Base-by-base conservation (phyloP, 164 flowering plant species). In the Hamamelis virginiana region DNA sequence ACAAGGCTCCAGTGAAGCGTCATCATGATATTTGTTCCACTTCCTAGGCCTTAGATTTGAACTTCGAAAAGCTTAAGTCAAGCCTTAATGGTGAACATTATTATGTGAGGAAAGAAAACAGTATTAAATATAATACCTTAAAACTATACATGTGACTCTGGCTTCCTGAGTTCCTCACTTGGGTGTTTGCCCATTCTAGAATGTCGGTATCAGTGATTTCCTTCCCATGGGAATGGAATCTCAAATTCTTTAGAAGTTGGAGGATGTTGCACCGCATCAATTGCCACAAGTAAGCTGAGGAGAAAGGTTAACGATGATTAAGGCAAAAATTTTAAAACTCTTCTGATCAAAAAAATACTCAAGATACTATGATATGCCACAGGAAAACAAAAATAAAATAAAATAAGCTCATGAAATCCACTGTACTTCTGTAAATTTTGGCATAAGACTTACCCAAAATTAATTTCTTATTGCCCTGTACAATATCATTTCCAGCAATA, bases 241-340 rank as follows among this genome's bases (percentile, higher is more conserved):
- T 90, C 80, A 91, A 79, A 74, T 89, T 89, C 76, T 84, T 86
- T 28, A 91, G 77, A 59, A 94, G 96, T 73, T 94, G 97, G 66
- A 94, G 92, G 77, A 91, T 85, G 80, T 86, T 87, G 78, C n/a
- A 86, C 68, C 98, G 85, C 98, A 93, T 93, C 81, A 93, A 76
- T 71, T 93, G 98, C 98, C 98, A 93, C 72, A 93, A 69, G 71
- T 72, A 93, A 66, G 98, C 98, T 93, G 92, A 69, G 80, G 69
- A 63, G 45, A 63, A 74, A 64, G 16, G 63, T 43, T 28, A 62
- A 51, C 16, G 60, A 65, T 44, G 19, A 33, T 25, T 16, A 22
- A 8, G 25, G 26, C 0, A 26, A 48, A 13, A 55, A 22, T 21
- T 33, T 33, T 21, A 9, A 55, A 10, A 9, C 59, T 55, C 59